Conservation (phyloP, 2,329 filamentous ascomycete species). For the Alternaria postmessia region DNA sequence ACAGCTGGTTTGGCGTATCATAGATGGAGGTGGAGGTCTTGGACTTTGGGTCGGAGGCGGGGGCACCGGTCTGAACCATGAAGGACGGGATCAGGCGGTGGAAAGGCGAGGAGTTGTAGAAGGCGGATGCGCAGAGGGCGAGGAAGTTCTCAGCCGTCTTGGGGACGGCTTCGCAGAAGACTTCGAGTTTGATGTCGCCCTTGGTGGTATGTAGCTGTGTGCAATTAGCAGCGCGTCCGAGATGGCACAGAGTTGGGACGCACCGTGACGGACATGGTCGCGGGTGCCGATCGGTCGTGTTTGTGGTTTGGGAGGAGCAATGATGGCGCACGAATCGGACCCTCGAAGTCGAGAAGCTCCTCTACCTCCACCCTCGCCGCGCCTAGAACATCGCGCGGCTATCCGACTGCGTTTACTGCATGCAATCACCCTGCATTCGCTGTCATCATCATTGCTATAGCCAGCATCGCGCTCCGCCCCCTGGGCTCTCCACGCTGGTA, state of each 20-base stretch:
- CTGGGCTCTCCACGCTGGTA: neutral
- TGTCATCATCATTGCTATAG: conserved; percentile 8
- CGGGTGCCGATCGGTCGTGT: conserved; percentile 25
- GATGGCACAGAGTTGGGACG: conserved; percentile 17
- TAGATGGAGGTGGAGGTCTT: conserved; percentile 79
- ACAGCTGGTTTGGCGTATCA: conserved; percentile 58
- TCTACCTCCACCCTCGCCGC: conserved; percentile 11
- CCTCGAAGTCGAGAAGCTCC: conserved; percentile 9
- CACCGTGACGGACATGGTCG: conserved; percentile 59
- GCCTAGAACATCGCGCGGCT: conserved; percentile 18
- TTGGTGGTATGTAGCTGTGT: conserved; percentile 78
- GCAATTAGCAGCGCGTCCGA: neutral
- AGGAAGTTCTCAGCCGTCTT: conserved; percentile 94
- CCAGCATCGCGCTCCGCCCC: neutral
- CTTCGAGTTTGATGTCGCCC: conserved; percentile 91
- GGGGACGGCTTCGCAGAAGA: conserved; percentile 94
- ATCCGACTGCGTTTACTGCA: conserved; percentile 6
- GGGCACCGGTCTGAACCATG: conserved; percentile 79
- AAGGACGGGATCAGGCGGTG: conserved; percentile 83
- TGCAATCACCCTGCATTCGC: conserved; percentile 17
- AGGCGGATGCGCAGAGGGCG: conserved; percentile 80
- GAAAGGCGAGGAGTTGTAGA: conserved; percentile 78
- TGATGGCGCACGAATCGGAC: conserved; percentile 13
- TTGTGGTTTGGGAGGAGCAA: conserved; percentile 9
- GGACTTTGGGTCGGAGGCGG: conserved; percentile 58